Percentiles rank a stretch among this genome's conserved stretches.
Evolutionary conservation across 768 basidiomycete genomes (phyloP).

Genomic region (Hortiboletus flavorubellus): DNA sequence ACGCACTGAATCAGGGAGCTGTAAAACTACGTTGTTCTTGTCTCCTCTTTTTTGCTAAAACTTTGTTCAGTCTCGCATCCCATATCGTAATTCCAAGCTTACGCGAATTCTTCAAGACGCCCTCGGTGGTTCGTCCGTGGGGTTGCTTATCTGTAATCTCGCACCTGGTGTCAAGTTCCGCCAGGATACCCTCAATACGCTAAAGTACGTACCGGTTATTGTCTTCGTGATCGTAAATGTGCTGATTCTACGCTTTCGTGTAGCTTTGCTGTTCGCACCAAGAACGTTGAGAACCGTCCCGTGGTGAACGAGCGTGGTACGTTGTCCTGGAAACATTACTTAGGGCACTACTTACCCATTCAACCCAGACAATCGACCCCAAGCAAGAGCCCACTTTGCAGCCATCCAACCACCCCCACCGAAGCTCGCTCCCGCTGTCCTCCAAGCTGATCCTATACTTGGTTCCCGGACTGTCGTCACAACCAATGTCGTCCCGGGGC

Average conservation of each 20-base stretch:
- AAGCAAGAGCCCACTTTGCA: conserved; percentile 62
- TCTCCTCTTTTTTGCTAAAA: conserved; percentile 6
- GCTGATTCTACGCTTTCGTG: conserved; percentile 7
- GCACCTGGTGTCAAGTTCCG: conserved; percentile 80
- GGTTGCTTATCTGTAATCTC: conserved; percentile 82
- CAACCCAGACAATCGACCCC: conserved; percentile 52
- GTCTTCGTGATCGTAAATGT: background rate
- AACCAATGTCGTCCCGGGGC: conserved; percentile 11
- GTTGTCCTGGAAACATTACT: conserved; percentile 12
- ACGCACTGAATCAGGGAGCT: conserved; percentile 73
- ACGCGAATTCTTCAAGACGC: conserved; percentile 90
- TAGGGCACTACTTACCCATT: background rate
- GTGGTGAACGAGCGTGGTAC: conserved; percentile 74
- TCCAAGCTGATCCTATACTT: conserved; percentile 40
- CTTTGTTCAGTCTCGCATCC: conserved; percentile 60
- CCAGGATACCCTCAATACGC: conserved; percentile 85
- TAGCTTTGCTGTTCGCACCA: conserved; percentile 79
- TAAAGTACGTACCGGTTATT: conserved; percentile 56
- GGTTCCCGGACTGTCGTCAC: conserved; percentile 6
- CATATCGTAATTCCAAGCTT: conserved; percentile 87
- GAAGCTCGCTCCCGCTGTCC: conserved; percentile 43
- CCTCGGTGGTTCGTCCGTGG: conserved; percentile 76
- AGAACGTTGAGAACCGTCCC: conserved; percentile 82
- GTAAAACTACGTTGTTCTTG: conserved; percentile 32
- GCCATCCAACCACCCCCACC: conserved; percentile 48